phyloP scores from a whole-genome alignment of 2,329 filamentous ascomycete species.

The Chaetomiaceae sp. region DNA sequence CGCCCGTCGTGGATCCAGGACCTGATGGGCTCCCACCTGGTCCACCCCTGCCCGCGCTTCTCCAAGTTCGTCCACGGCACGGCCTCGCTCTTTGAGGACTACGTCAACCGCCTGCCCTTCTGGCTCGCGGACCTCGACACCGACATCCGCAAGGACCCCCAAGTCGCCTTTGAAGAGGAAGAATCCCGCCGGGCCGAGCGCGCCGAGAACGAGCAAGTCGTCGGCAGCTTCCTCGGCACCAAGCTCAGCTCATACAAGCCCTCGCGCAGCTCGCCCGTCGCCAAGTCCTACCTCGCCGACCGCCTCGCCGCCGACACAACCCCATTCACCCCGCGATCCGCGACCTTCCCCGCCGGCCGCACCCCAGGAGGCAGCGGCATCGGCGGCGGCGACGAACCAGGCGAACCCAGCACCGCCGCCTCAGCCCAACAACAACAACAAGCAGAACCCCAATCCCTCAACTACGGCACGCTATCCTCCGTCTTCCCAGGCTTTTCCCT shows the following conservation, averaged over 20 bases:
- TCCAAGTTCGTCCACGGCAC: slow-evolving; percentile 97
- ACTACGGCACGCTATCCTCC: slow-evolving; percentile 58
- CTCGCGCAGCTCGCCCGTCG: slow-evolving; percentile 60
- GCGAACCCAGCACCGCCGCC: slow-evolving; percentile 15
- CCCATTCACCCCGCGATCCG: slow-evolving; percentile 20
- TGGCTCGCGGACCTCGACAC: slow-evolving; percentile 90
- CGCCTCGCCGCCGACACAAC: slow-evolving; percentile 46
- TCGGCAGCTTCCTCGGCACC: slow-evolving; percentile 77
- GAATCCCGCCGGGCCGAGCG: slow-evolving; percentile 76
- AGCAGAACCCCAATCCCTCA: slow-evolving; percentile 23
- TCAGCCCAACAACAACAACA: not conserved
- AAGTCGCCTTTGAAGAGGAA: slow-evolving; percentile 84
- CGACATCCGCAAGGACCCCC: slow-evolving; percentile 90
- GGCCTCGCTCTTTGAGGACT: slow-evolving; percentile 86
- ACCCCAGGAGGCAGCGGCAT: slow-evolving; percentile 27
- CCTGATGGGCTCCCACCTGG: slow-evolving; percentile 85
- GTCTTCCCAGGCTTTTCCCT: slow-evolving; percentile 81
- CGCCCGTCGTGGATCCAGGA: slow-evolving; percentile 85
- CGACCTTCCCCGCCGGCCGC: slow-evolving; percentile 16
- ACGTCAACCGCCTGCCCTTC: slow-evolving; percentile 94
- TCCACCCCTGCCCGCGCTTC: slow-evolving; percentile 84
- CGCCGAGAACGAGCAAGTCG: slow-evolving; percentile 81
- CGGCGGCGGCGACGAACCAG: slow-evolving; percentile 18
- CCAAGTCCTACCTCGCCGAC: slow-evolving; percentile 59
- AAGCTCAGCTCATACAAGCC: slow-evolving; percentile 52